Conservation (phyloP, 306 rosid genomes). For the Senna tora region DNA sequence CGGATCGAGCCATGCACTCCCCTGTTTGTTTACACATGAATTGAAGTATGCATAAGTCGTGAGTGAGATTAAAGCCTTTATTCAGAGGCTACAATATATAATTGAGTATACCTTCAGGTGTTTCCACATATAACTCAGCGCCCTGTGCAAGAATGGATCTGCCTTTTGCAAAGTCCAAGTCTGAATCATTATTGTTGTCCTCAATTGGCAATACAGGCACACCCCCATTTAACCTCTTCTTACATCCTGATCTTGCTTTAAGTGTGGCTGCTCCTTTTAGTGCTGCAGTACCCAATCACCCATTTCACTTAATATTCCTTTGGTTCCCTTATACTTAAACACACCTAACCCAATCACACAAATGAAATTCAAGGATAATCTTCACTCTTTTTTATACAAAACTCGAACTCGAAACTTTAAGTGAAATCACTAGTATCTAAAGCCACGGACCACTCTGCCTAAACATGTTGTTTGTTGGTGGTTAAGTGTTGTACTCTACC, state of each 20-base stretch:
- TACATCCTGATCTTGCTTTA: slow-evolving; percentile 81
- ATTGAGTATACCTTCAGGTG: slow-evolving; percentile 71
- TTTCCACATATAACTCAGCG: slow-evolving; percentile 62
- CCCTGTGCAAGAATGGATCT: slow-evolving; percentile 70
- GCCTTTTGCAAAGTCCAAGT: slow-evolving; percentile 67
- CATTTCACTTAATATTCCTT: background rate
- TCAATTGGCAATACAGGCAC: slow-evolving; percentile 72
- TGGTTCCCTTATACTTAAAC: background rate
- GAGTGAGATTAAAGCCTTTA: background rate
- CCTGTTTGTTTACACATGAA: slow-evolving; percentile 62
- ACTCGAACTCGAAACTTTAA: too few species aligned
- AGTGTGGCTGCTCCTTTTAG: slow-evolving; percentile 87
- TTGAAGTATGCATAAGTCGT: slow-evolving; percentile 11
- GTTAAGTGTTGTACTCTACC: slow-evolving; percentile 26
- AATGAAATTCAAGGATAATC: too few species aligned
- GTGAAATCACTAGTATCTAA: too few species aligned
- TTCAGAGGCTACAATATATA: background rate
- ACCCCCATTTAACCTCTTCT: slow-evolving; percentile 61
- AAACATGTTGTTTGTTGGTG: too few species aligned
- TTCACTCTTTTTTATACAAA: too few species aligned
- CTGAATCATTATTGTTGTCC: slow-evolving; percentile 59
- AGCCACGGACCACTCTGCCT: too few species aligned
- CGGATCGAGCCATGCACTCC: slow-evolving; percentile 63
- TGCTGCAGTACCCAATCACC: slow-evolving; percentile 54
- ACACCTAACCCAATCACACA: background rate